phyloP scores from a whole-genome alignment of 768 basidiomycete species.

The Phylloporus sp. region DNA sequence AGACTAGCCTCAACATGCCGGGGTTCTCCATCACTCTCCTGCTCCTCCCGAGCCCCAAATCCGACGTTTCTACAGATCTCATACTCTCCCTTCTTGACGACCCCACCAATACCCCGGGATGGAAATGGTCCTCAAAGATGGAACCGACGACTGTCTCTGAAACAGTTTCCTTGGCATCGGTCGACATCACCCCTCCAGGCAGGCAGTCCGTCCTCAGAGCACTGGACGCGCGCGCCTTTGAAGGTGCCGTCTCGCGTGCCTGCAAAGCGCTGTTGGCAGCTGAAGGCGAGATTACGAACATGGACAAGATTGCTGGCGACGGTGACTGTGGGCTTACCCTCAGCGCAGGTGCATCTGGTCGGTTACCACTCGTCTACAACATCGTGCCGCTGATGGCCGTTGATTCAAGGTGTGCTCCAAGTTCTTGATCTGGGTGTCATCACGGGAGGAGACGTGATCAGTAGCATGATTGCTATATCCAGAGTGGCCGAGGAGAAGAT shows the following conservation, averaged over 20 bases:
- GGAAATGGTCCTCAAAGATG: conserved; percentile 67
- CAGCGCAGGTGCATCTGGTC: conserved; percentile 71
- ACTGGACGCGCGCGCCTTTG: conserved; percentile 48
- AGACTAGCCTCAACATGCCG: conserved; percentile 92
- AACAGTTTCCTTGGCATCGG: conserved; percentile 9
- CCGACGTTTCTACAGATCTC: conserved; percentile 35
- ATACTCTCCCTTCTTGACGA: conserved; percentile 71
- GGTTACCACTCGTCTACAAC: conserved; percentile 4
- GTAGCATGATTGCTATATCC: conserved; percentile 62
- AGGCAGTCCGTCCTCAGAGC: conserved; percentile 28
- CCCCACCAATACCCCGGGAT: conserved; percentile 66
- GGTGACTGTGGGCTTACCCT: conserved; percentile 72
- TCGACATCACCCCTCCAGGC: conserved; percentile 2
- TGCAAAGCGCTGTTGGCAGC: conserved; percentile 65
- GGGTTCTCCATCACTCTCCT: conserved; percentile 85
- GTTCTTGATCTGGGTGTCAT: conserved; percentile 53
- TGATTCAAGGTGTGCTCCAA: conserved; percentile 49
- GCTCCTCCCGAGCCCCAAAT: conserved; percentile 53
- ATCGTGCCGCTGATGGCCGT: not conserved
- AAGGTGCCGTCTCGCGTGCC: conserved; percentile 49
- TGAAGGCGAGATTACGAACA: conserved; percentile 85
- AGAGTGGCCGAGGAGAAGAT: conserved; percentile 76
- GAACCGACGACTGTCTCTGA: conserved; percentile 32
- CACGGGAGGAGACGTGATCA: conserved; percentile 58
- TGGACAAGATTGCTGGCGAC: conserved; percentile 91